phyloP scores from a whole-genome alignment of 2,329 filamentous ascomycete genomes.

The Penicillium capsulatum region DNA sequence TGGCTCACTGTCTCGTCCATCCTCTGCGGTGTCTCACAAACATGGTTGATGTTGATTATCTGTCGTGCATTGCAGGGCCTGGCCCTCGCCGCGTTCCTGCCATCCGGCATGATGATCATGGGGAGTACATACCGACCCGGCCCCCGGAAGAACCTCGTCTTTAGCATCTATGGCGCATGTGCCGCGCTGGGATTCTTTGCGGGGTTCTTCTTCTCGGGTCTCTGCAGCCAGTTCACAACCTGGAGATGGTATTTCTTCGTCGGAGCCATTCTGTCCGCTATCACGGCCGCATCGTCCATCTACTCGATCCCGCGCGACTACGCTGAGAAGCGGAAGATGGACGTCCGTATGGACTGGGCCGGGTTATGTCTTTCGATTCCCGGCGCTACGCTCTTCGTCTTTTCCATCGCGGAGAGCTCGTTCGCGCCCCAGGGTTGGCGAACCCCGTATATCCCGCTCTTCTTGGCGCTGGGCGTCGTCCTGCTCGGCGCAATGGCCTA shows the following conservation, averaged over 20 bases:
- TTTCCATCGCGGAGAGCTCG: constrained; percentile 68
- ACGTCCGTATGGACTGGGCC: constrained; percentile 64
- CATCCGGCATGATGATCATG: constrained; percentile 63
- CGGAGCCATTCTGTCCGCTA: constrained; percentile 51
- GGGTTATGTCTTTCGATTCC: constrained; percentile 59
- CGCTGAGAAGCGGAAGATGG: constrained; percentile 32
- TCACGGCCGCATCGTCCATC: constrained; percentile 45
- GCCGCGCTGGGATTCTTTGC: constrained; percentile 48
- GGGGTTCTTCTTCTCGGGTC: constrained; percentile 62
- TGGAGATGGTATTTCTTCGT: constrained; percentile 70
- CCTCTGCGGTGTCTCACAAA: constrained; percentile 64
- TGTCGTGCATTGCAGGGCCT: constrained; percentile 71
- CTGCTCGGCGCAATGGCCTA: constrained; percentile 61
- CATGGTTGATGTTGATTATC: constrained; percentile 66
- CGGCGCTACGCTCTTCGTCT: constrained; percentile 66
- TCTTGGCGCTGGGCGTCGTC: constrained; percentile 60
- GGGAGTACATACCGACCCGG: constrained; percentile 63
- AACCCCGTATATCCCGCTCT: constrained; percentile 67
- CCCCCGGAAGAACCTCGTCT: constrained; percentile 65
- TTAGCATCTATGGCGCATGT: constrained; percentile 55
- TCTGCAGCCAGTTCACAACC: constrained; percentile 51
- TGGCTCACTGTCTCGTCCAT: constrained; percentile 68
- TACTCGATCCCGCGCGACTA: constrained; percentile 48
- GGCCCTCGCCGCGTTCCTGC: constrained; percentile 67
- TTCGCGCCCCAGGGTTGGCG: constrained; percentile 66